Base-by-base conservation (phyloP, 2,329 filamentous ascomycete species). In the Penicillium sp. region DNA sequence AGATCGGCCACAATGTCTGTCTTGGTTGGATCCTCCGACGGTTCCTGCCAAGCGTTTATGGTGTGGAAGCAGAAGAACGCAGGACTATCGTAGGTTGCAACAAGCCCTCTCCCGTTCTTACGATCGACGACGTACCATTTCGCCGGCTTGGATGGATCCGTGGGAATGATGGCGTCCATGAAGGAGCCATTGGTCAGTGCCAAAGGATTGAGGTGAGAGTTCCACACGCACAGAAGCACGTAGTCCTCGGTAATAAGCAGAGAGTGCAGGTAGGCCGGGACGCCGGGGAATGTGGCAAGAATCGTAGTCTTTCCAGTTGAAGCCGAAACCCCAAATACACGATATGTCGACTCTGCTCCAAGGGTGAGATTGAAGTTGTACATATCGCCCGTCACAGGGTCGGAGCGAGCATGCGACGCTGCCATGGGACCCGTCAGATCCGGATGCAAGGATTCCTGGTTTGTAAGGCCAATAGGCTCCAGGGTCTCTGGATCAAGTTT, bases 31-130 rank as follows among this genome's bases (percentile, higher is more conserved):
- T 58, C 53, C 22, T 63, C 43, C 0, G 66, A 71, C 0, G 65
- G 56, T 52, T 87, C 78, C 58, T 91, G 86, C 63, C 83, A 93
- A 0, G 86, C 79, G 56, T 94, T 94, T 61, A 88, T 73, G 0
- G 79, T 80, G 67, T 95, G 88, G 65, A 94, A 94, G 66, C 81
- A 84, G 72, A 90, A 94, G 38, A 82, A 82, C 0, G 85, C 77
- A 0, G 79, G 75, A 13, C 80, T 84, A 14, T 83, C 77, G 58
- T 86, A 90, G 1, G 76, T 79, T 6, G 80, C 84, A 0, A 93
- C 76, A 0, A 93, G 69, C 0, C 87, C 87, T 39, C 74, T 74
- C 3, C 74, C 77, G 73, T 67, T 3, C 63, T 73, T 62, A 1
- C 87, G 80, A 62, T 93, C 87, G 14, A 94, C 67, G 0, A 94